These are phyloP conservation scores for Phytophthora aleatoria DNA, from an alignment of 352 stramenopile species.

Conservation along the genomic window DNA sequence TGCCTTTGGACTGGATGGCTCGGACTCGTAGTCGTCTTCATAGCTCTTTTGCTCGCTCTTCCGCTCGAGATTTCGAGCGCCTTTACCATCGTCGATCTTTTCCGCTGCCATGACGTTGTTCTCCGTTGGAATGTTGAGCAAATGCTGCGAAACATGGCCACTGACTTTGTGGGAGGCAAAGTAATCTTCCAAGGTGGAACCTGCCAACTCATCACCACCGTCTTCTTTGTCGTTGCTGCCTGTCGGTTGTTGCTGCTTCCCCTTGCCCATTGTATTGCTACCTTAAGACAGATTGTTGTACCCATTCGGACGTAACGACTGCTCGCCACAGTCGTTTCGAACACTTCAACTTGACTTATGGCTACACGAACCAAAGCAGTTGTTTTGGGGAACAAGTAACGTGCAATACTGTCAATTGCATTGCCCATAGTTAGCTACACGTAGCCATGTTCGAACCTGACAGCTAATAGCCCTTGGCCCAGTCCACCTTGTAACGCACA, in stretches of 20 bases:
- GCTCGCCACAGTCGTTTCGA: not conserved
- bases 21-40: constrained; percentile 56
- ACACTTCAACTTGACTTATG: constrained; percentile 8
- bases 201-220: constrained; percentile 19
- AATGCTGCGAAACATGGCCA: constrained; percentile 54
- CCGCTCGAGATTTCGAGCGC: not conserved
- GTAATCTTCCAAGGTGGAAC: constrained; percentile 42
- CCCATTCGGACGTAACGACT: constrained; percentile 19
- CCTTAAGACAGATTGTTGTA: not conserved
- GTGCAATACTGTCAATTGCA: not conserved
- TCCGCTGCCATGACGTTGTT: constrained; percentile 66
- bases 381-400: too few species aligned
- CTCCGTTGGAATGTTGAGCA: constrained; percentile 51
- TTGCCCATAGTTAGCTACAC: not conserved
- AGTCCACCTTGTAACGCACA: constrained; percentile 56
- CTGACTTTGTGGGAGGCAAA: constrained; percentile 37
- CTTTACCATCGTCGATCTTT: constrained; percentile 17
- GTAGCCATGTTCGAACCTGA: not conserved
- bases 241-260: constrained; percentile 25
- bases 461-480: constrained; percentile 56
- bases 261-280: constrained; percentile 27
- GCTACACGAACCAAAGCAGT: not conserved
- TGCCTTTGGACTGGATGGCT: constrained; percentile 23
- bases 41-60: constrained; percentile 26
- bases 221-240: constrained; percentile 11